phyloP scores from a whole-genome alignment of 2,329 filamentous ascomycete genomes.

The Diplodia scrobiculata region DNA sequence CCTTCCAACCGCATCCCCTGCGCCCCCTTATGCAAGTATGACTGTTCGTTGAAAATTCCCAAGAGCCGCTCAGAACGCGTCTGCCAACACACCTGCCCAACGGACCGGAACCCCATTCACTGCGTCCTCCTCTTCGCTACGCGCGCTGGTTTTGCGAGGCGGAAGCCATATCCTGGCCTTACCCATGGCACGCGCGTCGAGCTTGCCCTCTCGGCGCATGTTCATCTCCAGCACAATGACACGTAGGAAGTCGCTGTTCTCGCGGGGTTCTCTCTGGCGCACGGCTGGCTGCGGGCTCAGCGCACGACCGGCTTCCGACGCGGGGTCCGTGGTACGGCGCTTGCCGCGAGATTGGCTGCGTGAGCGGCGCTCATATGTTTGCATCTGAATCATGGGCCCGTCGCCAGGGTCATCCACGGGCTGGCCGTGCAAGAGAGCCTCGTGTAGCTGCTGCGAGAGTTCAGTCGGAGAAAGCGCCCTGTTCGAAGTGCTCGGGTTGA shows the following conservation, averaged over 20 bases:
- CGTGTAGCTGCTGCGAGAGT: conserved; percentile 46
- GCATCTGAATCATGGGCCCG: conserved; percentile 63
- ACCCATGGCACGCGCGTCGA: conserved; percentile 58
- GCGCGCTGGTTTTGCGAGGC: conserved; percentile 50
- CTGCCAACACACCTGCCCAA: conserved; percentile 39
- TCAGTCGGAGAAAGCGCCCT: conserved; percentile 42
- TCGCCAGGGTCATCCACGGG: conserved; percentile 40
- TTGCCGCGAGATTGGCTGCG: conserved; percentile 40
- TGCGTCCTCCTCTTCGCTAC: conserved; percentile 35
- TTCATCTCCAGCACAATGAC: conserved; percentile 69
- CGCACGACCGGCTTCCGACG: conserved; percentile 49
- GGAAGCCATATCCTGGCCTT: conserved; percentile 63
- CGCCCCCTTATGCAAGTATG: conserved; percentile 16
- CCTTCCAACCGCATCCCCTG: background rate
- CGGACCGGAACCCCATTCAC: conserved; percentile 41
- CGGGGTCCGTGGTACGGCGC: conserved; percentile 44
- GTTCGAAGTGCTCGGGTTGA: conserved; percentile 55
- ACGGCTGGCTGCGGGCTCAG: conserved; percentile 48
- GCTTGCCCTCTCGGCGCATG: conserved; percentile 65
- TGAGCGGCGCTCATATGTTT: conserved; percentile 57
- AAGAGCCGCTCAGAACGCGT: conserved; percentile 14
- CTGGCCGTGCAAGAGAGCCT: conserved; percentile 37
- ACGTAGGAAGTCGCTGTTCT: conserved; percentile 65
- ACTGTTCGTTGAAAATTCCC: background rate
- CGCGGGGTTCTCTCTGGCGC: conserved; percentile 63